A percentile compares a stretch with the other conserved stretches of the same genome.
Conservation (phyloP, 495 filamentous ascomycete genomes). For the Rhizodiscina lignyota region DNA sequence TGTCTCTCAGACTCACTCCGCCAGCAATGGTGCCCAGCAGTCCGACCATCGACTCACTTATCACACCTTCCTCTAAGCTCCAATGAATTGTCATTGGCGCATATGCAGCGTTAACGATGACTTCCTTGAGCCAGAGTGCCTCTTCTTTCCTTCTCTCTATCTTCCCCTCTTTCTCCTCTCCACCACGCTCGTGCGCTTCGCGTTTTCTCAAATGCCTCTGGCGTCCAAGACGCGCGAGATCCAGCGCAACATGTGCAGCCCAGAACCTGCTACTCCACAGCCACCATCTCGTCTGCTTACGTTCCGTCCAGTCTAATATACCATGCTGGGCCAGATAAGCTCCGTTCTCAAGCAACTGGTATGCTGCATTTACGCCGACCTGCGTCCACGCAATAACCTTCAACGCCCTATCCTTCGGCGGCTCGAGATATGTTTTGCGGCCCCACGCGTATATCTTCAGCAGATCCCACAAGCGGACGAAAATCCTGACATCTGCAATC, state of each 20-base stretch:
- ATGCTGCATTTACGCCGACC: slow-evolving; percentile 44
- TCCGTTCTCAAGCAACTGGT: slow-evolving; percentile 72
- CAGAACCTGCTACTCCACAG: slow-evolving; percentile 68
- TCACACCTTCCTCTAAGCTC: slow-evolving; percentile 52
- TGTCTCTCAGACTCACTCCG: slow-evolving; percentile 45
- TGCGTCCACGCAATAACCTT: slow-evolving; percentile 32
- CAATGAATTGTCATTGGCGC: slow-evolving; percentile 59
- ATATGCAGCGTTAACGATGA: slow-evolving; percentile 35
- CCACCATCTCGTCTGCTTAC: slow-evolving; percentile 33
- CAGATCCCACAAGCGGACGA: slow-evolving; percentile 63
- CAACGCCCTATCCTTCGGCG: slow-evolving; percentile 20
- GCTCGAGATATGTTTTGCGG: slow-evolving; percentile 5
- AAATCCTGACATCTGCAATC: slow-evolving; percentile 50
- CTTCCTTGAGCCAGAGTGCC: slow-evolving; percentile 18
- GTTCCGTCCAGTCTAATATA: slow-evolving; percentile 39
- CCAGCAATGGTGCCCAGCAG: slow-evolving; percentile 49
- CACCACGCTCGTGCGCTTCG: slow-evolving; percentile 18
- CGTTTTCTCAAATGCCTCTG: slow-evolving; percentile 27
- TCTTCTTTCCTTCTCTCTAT: slow-evolving; percentile 22
- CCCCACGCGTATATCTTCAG: slow-evolving; percentile 63
- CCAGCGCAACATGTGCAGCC: slow-evolving; percentile 59
- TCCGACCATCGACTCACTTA: slow-evolving; percentile 42
- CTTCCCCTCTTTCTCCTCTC: slow-evolving; percentile 17
- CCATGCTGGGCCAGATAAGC: slow-evolving; percentile 59
- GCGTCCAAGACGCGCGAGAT: slow-evolving; percentile 48